Evolutionary conservation across 1,284 basidiomycete genomes (phyloP), one percentile per base, ranked within the genome.

Genomic region (Anthracocystis panici-leucophaei): DNA sequence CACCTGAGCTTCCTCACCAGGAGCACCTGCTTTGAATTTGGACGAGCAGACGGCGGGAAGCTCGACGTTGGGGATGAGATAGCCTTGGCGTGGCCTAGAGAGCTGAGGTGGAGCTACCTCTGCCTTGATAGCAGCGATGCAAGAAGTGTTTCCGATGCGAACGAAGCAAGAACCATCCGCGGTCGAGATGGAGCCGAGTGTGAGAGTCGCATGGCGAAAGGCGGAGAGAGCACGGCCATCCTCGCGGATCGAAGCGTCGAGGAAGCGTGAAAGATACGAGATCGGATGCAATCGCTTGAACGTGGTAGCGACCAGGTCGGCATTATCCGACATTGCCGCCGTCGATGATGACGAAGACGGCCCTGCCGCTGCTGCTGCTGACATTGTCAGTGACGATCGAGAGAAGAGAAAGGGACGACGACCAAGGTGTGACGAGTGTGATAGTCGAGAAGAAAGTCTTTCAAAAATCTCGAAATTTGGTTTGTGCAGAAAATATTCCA

Each of bases 21-120:
- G 96, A 3, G 96, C 95, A 3, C 96, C 96, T 27, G 94, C 91
- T 83, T 95, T 95, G 88, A 97, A 98, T 78, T 90, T 91, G 0
- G 95, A 91, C 11, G 94, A 95, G 85, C 93, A 97, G 57, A 97
- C 89, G 0, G 96, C 92, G 0, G 94, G 92, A 0, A 99, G 89
- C 84, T 99, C 96, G 68, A 97, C 87, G 84, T 97, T 93, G 4
- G 92, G 91, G 40, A 81, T 76, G 44, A 77, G 69, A 41, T 74
- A 77, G 20, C 75, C 75, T 25, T 73, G 56, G 35, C 44, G 38
- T 33, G 75, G 66, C 9, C 75, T 55, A 1, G 64, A 52, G 27
- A 71, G 64, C 18, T 66, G 70, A 9, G 75, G 75, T 21, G 56
- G 21, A 1, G 75, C 77, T 42, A 79, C 53, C 42, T 79, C 77